These are phyloP conservation scores for Camellia japonica DNA, from an alignment of 148 eudicot species.

Conservation along the genomic window DNA sequence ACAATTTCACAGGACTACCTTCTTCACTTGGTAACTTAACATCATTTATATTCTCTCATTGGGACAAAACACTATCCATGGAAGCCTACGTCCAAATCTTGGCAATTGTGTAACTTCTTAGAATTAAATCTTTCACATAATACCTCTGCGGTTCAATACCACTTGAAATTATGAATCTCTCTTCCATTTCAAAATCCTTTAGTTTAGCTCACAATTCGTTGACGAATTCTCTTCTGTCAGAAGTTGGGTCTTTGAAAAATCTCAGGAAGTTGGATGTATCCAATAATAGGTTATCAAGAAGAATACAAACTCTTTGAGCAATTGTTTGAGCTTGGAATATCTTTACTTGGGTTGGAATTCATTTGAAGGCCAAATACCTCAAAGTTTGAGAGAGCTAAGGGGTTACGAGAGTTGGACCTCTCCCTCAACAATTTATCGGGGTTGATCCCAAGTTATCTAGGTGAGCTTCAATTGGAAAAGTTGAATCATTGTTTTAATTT, in stretches of 20 bases:
- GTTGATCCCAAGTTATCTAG: neutral
- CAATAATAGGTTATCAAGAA: neutral
- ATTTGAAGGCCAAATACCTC: too few species aligned
- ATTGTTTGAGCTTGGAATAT: neutral
- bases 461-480: neutral
- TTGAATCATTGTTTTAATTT: neutral
- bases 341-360: constrained; percentile 5
- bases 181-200: neutral
- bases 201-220: constrained; percentile 4
- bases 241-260: constrained; percentile 7
- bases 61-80: too few species aligned
- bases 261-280: constrained; percentile 2
- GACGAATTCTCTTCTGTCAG: neutral
- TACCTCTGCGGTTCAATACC: constrained; percentile 22
- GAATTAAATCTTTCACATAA: too few species aligned
- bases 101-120: constrained; percentile 7
- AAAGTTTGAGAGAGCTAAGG: too few species aligned
- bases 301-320: neutral
- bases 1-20: too few species aligned
- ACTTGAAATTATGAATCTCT: neutral
- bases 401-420: neutral
- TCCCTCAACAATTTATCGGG: neutral
- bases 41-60: too few species aligned
- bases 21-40: too few species aligned
- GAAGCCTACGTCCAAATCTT: constrained; percentile 16